These are phyloP conservation scores for Berberis vulgaris DNA, from an alignment of 164 flowering plant species.

Conservation along the genomic window DNA sequence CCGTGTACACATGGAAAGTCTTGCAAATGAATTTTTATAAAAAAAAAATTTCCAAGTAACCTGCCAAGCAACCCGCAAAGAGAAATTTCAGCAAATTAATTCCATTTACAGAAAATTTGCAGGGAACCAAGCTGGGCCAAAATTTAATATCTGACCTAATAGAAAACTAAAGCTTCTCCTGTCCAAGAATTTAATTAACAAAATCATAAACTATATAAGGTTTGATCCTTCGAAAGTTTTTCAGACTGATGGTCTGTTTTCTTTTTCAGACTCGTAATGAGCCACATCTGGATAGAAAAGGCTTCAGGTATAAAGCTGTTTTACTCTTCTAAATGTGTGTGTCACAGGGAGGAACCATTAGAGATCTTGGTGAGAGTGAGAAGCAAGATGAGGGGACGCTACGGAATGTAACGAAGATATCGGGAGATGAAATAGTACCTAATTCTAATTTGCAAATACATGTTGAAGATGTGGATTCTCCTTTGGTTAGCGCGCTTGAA, in stretches of 20 bases:
- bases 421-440: neutral
- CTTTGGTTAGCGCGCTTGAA: slow-evolving; percentile 58
- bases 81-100: no score
- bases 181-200: no score
- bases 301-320: neutral
- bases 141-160: no score
- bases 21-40: no score
- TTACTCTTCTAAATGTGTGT: neutral
- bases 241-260: neutral
- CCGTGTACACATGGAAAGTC: no score
- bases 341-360: neutral
- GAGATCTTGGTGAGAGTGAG: neutral
- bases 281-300: neutral
- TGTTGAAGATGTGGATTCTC: slow-evolving; percentile 21
- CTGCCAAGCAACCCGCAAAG: no score
- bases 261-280: neutral
- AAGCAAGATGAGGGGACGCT: neutral
- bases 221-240: no score
- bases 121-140: no score
- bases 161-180: no score
- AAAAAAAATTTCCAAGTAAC: no score
- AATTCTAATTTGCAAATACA: neutral
- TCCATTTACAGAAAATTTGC: no score
- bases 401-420: neutral
- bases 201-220: no score